Base-by-base conservation (phyloP, 306 rosid genomes). In the Quercus aquifolioides region DNA sequence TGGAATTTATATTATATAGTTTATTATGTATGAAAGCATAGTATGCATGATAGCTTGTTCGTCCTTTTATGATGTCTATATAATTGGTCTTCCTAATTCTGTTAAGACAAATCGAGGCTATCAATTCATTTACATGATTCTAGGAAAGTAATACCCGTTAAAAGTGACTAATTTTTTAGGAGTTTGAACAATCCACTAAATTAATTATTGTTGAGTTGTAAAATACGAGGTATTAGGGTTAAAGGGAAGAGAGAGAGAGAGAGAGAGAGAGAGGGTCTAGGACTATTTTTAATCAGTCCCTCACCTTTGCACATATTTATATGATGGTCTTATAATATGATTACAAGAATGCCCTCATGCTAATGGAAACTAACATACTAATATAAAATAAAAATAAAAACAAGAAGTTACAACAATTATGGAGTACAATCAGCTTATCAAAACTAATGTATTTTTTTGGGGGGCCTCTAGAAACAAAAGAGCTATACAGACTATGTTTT, bases 1-100 rank as follows among this genome's bases (percentile, higher is more conserved):
- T 46, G 52, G 52, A 46, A 46, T 12, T 46, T 46, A 9, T 46
- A 46, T 46, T 46, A 46, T 46, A 46, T 46, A 3, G 43, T 46
- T 9, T 5, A 26, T 25, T 13, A 62, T 26, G 69, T 14, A 14
- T 62, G 33, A 14, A 62, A 62, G 19, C 28, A 23, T 2, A 12
- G 25, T 35, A 62, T 76, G 28, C 83, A 74, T 69, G 73, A 64
- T 79, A 73, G 19, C 74, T 71, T 55, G 58, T 49, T 80, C 55
- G 55, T 7, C 14, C 31, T 19, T 56, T 72, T 38, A 3, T 59
- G 20, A 18, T 33, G 41, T 57, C 26, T 74, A 18, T 60, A 1
- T 21, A 43, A 62, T 17, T 43, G 28, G 33, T n/a, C 51, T 71
- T 4, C 70, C 11, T 5, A 62, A 62, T 62, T 62, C 52, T 46